Conservation (phyloP, 305 asterid species). For the Fraxinus xanthoxyloides region DNA sequence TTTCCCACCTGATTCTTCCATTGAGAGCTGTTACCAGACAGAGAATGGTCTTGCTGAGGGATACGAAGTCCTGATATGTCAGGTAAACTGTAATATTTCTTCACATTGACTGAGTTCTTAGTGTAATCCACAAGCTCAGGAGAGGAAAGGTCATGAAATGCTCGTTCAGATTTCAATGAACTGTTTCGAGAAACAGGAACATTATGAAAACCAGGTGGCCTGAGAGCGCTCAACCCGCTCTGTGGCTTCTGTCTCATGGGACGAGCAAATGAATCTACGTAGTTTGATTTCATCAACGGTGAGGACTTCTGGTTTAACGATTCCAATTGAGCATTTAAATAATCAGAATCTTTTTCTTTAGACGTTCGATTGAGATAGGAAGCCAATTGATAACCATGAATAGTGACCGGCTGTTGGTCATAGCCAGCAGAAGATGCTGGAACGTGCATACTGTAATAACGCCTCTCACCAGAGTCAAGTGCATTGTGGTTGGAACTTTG, state of each 20-base stretch:
- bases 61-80: conserved; percentile 73
- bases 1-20: conserved; percentile 45
- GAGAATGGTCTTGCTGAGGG: conserved; percentile 48
- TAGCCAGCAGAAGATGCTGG: conserved; percentile 65
- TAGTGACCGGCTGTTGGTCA: conserved; percentile 80
- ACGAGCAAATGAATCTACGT: conserved; percentile 46
- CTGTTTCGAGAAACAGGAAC: conserved; percentile 65
- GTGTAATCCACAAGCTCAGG: conserved; percentile 48
- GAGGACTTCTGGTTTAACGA: conserved; percentile 37
- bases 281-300: conserved; percentile 40
- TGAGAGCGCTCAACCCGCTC: conserved; percentile 49
- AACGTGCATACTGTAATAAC: conserved; percentile 68
- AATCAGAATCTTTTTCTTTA: conserved; percentile 47
- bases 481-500: conserved; percentile 38
- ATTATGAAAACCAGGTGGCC: conserved; percentile 91
- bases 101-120: conserved; percentile 42
- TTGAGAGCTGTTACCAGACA: conserved; percentile 35
- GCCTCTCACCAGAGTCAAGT: conserved; percentile 70
- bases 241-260: conserved; percentile 55
- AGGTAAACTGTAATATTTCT: conserved; percentile 86
- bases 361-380: conserved; percentile 52
- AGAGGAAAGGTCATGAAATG: conserved; percentile 41
- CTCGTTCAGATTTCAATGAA: conserved; percentile 60
- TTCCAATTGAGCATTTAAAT: conserved; percentile 47
- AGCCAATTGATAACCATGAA: conserved; percentile 70